A percentile compares a stretch with the other conserved stretches of the same genome.
These are phyloP conservation scores for Phytophthora megakarya DNA, from an alignment of 352 stramenopile genomes.

Conservation along the genomic window DNA sequence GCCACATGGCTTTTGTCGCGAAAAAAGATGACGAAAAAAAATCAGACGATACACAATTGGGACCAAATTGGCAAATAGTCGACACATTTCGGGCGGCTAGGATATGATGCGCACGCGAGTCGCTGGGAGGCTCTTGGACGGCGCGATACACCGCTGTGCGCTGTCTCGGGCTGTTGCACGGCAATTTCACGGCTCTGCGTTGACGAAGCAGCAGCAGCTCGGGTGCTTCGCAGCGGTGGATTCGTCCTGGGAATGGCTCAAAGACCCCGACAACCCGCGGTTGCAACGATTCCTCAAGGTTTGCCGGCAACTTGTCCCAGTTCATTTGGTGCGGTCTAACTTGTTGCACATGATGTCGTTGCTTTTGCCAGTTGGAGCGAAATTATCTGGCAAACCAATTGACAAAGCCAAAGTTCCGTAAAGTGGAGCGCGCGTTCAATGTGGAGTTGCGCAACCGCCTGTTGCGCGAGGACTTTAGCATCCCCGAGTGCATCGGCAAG, in stretches of 20 bases:
- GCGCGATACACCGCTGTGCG: background rate
- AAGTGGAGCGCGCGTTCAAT: slow-evolving; percentile 67
- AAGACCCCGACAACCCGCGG: slow-evolving; percentile 45
- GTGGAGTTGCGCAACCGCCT: slow-evolving; percentile 68
- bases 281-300: slow-evolving; percentile 72
- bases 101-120: slow-evolving; percentile 18
- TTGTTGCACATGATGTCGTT: background rate
- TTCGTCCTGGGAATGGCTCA: slow-evolving; percentile 57
- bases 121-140: slow-evolving; percentile 1
- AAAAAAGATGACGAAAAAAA: slow-evolving; percentile 13
- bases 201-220: slow-evolving; percentile 19
- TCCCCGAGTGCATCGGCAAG: slow-evolving; percentile 77
- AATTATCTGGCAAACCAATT: slow-evolving; percentile 58
- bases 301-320: background rate
- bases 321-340: slow-evolving; percentile 10
- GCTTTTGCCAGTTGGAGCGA: slow-evolving; percentile 45
- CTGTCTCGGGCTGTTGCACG: background rate
- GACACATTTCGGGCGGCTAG: slow-evolving; percentile 6
- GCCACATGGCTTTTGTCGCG: slow-evolving; percentile 17
- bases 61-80: slow-evolving; percentile 12
- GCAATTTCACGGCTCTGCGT: slow-evolving; percentile 9
- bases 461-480: slow-evolving; percentile 62
- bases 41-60: slow-evolving; percentile 11
- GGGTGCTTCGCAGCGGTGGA: slow-evolving; percentile 22
- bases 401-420: slow-evolving; percentile 57